A percentile compares a stretch with the other conserved stretches of the same genome.
Conservation (phyloP, 1,139 yeast species). For the Yamadazyma triangularis region DNA sequence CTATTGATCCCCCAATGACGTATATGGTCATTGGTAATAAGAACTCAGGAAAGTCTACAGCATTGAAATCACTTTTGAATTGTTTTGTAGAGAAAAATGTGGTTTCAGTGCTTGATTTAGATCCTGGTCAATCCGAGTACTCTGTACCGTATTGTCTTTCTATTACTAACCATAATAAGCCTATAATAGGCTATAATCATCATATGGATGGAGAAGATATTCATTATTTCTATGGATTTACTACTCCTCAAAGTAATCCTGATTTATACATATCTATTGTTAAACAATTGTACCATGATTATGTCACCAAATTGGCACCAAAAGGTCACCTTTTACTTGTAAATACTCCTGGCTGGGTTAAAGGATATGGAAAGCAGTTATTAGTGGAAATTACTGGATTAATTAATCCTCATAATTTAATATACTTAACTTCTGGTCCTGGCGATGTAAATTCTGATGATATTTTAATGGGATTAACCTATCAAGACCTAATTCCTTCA, state of each 20-base stretch:
- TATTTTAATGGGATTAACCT: constrained; percentile 19
- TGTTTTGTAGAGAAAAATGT: constrained; percentile 15
- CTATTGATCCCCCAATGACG: constrained; percentile 12
- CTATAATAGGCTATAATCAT: constrained; percentile 23
- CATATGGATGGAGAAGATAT: constrained; percentile 12
- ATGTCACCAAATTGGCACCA: constrained; percentile 18
- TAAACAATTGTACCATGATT: constrained; percentile 35
- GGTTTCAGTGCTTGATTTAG: constrained; percentile 64
- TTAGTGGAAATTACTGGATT: constrained; percentile 44
- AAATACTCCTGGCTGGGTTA: constrained; percentile 92
- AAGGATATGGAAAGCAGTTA: constrained; percentile 78
- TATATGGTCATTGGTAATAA: constrained; percentile 46
- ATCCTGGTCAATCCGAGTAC: constrained; percentile 89
- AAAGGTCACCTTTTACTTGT: constrained; percentile 49
- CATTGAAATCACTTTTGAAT: constrained; percentile 55
- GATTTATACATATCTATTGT: constrained; percentile 46
- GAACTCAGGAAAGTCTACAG: constrained; percentile 82
- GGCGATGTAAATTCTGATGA: constrained; percentile 21
- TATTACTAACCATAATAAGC: constrained; percentile 22
- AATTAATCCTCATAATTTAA: constrained; percentile 52
- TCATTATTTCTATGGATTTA: constrained; percentile 61
- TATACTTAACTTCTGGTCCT: constrained; percentile 26
- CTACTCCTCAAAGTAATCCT: constrained; percentile 72
- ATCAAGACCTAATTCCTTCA: constrained; percentile 15
- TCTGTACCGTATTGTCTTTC: constrained; percentile 70